Evolutionary conservation across 495 filamentous ascomycete species (phyloP).

Genomic region (Penicillium antarcticum): DNA sequence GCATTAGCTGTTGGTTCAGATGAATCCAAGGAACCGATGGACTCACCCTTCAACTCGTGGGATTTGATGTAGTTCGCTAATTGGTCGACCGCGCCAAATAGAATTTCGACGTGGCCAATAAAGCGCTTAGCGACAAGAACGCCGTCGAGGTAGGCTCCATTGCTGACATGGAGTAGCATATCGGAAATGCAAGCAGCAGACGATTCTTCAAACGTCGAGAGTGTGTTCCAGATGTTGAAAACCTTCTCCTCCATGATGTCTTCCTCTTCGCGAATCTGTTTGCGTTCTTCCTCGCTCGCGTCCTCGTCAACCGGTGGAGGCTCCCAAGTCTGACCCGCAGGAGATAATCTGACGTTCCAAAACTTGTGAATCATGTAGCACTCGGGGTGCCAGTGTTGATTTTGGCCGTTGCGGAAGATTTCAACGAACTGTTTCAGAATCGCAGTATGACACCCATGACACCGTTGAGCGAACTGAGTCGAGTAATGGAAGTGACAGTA

Average conservation of each 20-base stretch:
- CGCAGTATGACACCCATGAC: slow-evolving; percentile 94
- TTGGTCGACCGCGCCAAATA: slow-evolving; percentile 85
- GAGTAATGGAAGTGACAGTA: slow-evolving; percentile 99
- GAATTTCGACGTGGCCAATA: slow-evolving; percentile 90
- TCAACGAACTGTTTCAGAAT: slow-evolving; percentile 99
- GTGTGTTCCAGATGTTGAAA: slow-evolving; percentile 95
- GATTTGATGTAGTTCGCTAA: slow-evolving; percentile 69
- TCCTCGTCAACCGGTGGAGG: slow-evolving; percentile 51
- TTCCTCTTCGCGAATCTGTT: slow-evolving; percentile 75
- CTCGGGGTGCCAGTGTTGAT: slow-evolving; percentile 99
- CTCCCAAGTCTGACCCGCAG: slow-evolving; percentile 48
- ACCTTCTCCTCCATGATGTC: slow-evolving; percentile 97
- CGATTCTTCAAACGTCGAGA: slow-evolving; percentile 96
- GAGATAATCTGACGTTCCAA: slow-evolving; percentile 91
- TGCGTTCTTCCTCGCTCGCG: slow-evolving; percentile 71
- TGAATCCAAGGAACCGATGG: background rate
- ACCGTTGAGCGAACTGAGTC: slow-evolving; percentile 92
- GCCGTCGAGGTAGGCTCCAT: slow-evolving; percentile 92
- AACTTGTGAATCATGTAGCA: slow-evolving; percentile 99
- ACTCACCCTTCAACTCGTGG: slow-evolving; percentile 71
- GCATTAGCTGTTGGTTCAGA: slow-evolving; percentile 10
- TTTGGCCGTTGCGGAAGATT: slow-evolving; percentile 94
- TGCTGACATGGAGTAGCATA: slow-evolving; percentile 98
- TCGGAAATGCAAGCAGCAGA: slow-evolving; percentile 98
- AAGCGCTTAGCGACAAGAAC: slow-evolving; percentile 96